Base-by-base conservation (phyloP, 306 rosid species). In the Arachis hypogaea region DNA sequence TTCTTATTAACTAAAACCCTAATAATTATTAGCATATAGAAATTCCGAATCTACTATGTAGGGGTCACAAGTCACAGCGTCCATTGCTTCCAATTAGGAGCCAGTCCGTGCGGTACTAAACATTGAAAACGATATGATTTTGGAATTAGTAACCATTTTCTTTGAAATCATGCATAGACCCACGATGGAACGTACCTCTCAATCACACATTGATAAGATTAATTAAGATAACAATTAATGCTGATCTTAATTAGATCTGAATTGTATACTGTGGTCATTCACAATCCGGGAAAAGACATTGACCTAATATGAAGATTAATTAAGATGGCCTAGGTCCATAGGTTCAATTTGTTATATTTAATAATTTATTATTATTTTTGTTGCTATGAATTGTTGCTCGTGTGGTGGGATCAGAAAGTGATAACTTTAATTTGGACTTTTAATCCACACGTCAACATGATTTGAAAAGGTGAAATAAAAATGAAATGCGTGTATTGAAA, bases 331-430 rank as follows among this genome's bases (percentile, higher is more conserved):
- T 62, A 8, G 67, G 47, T 14, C 11, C 7, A 22, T 7, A 58
- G 18, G 36, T 56, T 56, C 46, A 40, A 22, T 22, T 22, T 22
- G 28, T 22, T 22, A 22, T 22, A 22, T 44, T 9, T 72, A 5
- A 12, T 36, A 47, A 3, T 3, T n/a, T 33, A 3, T 10, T 2
- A 44, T 63, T 7, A 43, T 43, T 43, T 3, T 43, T 73, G 64
- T 66, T 30, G 45, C 7, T 14, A 73, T 69, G 14, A 59, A 44
- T 63, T n/a, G 54, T 7, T 69, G 71, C 75, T 82, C 81, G 83
- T 74, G 83, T 69, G 77, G 87, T 83, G 75, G 89, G 88, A 79
- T 80, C 82, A 67, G 61, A 76, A 77, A 81, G 38, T 33, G 38
- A 4, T 33, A 0, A 33, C 38, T 33, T 33, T 33, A 33, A 33